These are phyloP conservation scores for Vigna angularis DNA, from an alignment of 306 rosid genomes.

Conservation along the genomic window DNA sequence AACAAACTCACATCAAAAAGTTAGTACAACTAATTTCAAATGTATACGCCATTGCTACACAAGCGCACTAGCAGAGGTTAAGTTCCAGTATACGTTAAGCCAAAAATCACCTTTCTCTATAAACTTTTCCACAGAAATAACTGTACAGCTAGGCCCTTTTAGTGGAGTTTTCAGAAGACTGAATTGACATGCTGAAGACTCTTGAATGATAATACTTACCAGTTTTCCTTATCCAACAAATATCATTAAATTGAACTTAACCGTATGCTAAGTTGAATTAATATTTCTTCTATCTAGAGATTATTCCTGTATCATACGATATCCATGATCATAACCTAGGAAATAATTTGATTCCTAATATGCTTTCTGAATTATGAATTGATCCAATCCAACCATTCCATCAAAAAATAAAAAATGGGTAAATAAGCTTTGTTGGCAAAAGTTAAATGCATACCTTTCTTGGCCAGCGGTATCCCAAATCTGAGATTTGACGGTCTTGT, in stretches of 20 bases:
- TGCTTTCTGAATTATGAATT: not conserved
- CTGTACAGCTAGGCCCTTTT: not conserved
- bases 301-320: not conserved
- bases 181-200: not conserved
- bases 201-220: not conserved
- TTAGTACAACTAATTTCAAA: not conserved
- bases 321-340: not conserved
- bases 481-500: conserved; percentile 82
- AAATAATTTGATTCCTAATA: not conserved
- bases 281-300: not conserved
- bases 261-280: not conserved
- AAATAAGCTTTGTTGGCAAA: not conserved
- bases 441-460: conserved; percentile 62
- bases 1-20: no score
- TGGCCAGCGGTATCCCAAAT: conserved; percentile 99
- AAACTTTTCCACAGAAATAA: not conserved
- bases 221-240: not conserved
- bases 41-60: not conserved
- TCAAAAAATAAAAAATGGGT: not conserved
- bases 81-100: not conserved
- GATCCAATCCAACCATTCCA: conserved; percentile 15
- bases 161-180: not conserved
- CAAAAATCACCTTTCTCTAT: not conserved
- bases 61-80: not conserved
- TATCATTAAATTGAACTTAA: not conserved